Evolutionary conservation across 768 basidiomycete genomes (phyloP), one percentile per base, ranked within the genome.

Genomic region (Kwoniella dendrophila): DNA sequence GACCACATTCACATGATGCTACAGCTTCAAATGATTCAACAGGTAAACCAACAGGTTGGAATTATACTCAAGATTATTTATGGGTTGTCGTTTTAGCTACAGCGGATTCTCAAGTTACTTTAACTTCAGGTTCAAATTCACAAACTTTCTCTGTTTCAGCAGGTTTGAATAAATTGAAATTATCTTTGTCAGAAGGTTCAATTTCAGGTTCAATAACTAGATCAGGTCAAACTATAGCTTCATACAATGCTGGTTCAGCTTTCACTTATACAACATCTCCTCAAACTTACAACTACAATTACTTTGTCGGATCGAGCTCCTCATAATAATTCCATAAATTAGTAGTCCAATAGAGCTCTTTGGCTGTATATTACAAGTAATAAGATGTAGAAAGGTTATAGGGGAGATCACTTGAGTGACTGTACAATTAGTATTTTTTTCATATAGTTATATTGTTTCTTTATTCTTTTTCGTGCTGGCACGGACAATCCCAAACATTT

Each of bases 31-130:
- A 49, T 32, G 73, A 77, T 53, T 38, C 44, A 24, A 67, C 67
- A 11, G 73, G 72, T 44, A 59, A 55, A 44, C 78, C 78, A 3
- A 69, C 68, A 49, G 67, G 74, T 8, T 78, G 75, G 72, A 60
- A 69, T 27, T 68, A 63, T 56, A 78, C 76, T 29, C 69, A 74
- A 10, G 76, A 79, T 67, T 69, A 73, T 64, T 66, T 90, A 62
- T 90, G 86, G 85, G 87, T 84, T 0, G 84, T 84, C 20, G 87
- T 86, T 0, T 84, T 88, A 70, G 81, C 85, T 30, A 84, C 83
- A 4, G 81, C 81, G 3, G 76, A 83, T 16, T 83, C 83, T 48
- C 82, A 81, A 14, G 85, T 89, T 50, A 83, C 82, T 14, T 81
- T 89, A 47, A 80, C 80, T 11, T 73, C 77, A 10, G 78, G 77